Evolutionary conservation across 805 yeast species (phyloP).

Genomic region (Helenozyma rhizophorensis): DNA sequence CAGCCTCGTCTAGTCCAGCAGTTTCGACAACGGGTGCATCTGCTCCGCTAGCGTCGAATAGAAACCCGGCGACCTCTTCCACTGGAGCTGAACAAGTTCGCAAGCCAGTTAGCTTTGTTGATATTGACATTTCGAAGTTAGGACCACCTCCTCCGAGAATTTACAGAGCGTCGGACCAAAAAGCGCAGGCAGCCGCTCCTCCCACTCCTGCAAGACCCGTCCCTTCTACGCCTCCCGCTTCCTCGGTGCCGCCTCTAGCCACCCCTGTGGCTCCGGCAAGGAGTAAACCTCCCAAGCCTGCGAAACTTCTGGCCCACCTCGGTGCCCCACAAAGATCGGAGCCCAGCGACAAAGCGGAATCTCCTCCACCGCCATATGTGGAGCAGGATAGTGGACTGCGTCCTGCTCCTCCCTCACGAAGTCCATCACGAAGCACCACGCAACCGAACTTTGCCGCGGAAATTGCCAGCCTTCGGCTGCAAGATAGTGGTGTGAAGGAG

Average conservation of each 20-base stretch:
- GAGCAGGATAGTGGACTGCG: no score
- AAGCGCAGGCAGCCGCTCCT: neutral
- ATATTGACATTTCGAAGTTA: slow-evolving; percentile 31
- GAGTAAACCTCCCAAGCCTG: slow-evolving; percentile 41
- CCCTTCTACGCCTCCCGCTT: neutral
- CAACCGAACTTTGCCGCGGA: slow-evolving; percentile 27
- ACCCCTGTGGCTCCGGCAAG: neutral
- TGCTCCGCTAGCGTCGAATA: slow-evolving; percentile 1
- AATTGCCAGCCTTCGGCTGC: slow-evolving; percentile 16
- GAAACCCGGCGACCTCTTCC: neutral
- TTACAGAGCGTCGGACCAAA: slow-evolving; percentile 1
- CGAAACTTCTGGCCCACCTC: slow-evolving; percentile 15
- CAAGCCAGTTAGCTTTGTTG: slow-evolving; percentile 17
- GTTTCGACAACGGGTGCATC: slow-evolving; percentile 1
- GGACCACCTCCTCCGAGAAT: slow-evolving; percentile 47
- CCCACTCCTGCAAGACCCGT: neutral
- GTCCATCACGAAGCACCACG: no score
- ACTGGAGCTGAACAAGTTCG: neutral
- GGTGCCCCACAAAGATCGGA: no score
- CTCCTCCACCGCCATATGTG: no score
- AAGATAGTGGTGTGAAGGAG: slow-evolving; percentile 1
- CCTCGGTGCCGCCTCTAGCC: neutral
- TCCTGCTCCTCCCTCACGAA: no score
- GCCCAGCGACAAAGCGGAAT: no score
- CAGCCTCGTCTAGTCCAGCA: no score